Conservation (phyloP, 1,139 yeast genomes). For the Maudiozyma humilis region DNA sequence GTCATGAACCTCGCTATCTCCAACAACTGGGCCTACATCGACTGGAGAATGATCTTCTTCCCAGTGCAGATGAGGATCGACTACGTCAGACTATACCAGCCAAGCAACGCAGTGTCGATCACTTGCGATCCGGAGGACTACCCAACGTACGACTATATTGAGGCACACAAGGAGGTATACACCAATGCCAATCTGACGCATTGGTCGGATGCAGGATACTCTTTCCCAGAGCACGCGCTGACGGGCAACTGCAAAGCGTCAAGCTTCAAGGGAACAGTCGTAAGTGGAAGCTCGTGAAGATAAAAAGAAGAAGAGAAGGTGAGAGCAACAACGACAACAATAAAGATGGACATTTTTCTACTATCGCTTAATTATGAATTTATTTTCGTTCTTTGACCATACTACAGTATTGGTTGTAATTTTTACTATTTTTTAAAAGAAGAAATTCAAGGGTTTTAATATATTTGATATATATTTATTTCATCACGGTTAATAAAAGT, state of each 20-base stretch:
- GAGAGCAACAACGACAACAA: neutral
- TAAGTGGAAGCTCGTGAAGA: conserved; percentile 1
- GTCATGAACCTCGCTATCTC: conserved; percentile 74
- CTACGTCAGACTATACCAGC: conserved; percentile 75
- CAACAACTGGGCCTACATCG: conserved; percentile 74
- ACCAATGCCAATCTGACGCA: conserved; percentile 51
- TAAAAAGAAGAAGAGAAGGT: neutral
- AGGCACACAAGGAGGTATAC: conserved; percentile 56
- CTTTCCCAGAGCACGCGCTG: conserved; percentile 48
- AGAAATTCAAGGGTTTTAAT: neutral
- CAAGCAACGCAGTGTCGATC: conserved; percentile 40
- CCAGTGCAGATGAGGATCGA: conserved; percentile 65
- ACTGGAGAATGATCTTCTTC: conserved; percentile 62
- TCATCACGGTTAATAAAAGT: neutral
- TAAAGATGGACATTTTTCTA: neutral
- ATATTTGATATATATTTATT: neutral
- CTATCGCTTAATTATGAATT: neutral
- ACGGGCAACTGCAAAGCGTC: conserved; percentile 38
- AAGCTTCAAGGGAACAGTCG: conserved; percentile 11
- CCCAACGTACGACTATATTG: conserved; percentile 71
- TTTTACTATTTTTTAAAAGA: too few species aligned
- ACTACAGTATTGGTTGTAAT: neutral
- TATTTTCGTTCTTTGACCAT: neutral
- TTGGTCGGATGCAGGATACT: conserved; percentile 63
- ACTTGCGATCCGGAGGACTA: conserved; percentile 71